A percentile compares a stretch with the other conserved stretches of the same genome.
phyloP scores from a whole-genome alignment of 805 yeast genomes.

The Wickerhamomyces tratensis region DNA sequence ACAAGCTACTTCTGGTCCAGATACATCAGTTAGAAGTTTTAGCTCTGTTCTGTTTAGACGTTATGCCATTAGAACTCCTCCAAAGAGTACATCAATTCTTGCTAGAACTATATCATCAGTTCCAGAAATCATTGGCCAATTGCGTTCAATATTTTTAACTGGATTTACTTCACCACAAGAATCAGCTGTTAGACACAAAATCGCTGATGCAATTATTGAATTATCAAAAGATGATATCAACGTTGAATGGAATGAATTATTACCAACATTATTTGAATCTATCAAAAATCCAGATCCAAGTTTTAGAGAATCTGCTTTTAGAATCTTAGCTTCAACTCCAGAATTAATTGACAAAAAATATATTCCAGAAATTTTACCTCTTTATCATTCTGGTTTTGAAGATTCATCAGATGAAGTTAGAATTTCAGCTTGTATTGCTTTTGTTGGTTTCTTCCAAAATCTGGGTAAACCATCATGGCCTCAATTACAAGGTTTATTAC shows the following conservation, averaged over 20 bases:
- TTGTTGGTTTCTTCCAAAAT: slow-evolving; percentile 78
- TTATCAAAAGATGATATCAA: slow-evolving; percentile 62
- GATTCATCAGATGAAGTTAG: slow-evolving; percentile 78
- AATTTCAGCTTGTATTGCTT: slow-evolving; percentile 87
- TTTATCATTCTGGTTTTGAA: slow-evolving; percentile 73
- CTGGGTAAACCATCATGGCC: slow-evolving; percentile 78
- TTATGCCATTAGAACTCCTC: slow-evolving; percentile 73
- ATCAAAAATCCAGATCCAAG: slow-evolving; percentile 44
- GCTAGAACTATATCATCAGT: slow-evolving; percentile 73
- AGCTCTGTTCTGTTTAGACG: slow-evolving; percentile 87
- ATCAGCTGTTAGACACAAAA: slow-evolving; percentile 78
- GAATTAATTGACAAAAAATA: slow-evolving; percentile 56
- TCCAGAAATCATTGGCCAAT: slow-evolving; percentile 46
- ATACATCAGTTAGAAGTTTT: slow-evolving; percentile 53
- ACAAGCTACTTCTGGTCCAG: slow-evolving; percentile 58
- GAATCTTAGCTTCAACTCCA: slow-evolving; percentile 82
- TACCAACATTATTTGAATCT: slow-evolving; percentile 68
- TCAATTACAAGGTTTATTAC: slow-evolving; percentile 66
- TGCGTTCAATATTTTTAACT: slow-evolving; percentile 54
- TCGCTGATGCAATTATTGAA: slow-evolving; percentile 92
- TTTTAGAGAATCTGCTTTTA: slow-evolving; percentile 82
- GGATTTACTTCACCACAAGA: slow-evolving; percentile 67
- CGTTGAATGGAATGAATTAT: slow-evolving; percentile 66
- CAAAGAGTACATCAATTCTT: slow-evolving; percentile 50
- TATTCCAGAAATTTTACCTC: slow-evolving; percentile 46